phyloP scores from a whole-genome alignment of 495 filamentous ascomycete species.

The Daldinia decipiens region DNA sequence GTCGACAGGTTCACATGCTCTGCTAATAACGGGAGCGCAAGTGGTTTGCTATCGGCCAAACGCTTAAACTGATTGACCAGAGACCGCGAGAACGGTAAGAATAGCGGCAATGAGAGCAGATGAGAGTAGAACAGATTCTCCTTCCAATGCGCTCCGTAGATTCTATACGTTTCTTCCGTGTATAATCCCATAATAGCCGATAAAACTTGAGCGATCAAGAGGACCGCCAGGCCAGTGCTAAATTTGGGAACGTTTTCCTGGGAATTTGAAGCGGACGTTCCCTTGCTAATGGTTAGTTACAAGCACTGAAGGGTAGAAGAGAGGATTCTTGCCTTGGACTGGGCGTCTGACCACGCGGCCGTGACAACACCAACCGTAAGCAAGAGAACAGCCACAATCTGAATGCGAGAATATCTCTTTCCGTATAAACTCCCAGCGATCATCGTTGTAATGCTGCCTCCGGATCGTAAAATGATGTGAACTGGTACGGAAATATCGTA shows the following conservation, averaged over 20 bases:
- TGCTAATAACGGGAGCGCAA: slow-evolving; percentile 53
- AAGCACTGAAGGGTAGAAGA: neutral
- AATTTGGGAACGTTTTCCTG: slow-evolving; percentile 60
- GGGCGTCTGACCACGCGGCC: slow-evolving; percentile 87
- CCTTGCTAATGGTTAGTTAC: slow-evolving; percentile 44
- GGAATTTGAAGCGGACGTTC: slow-evolving; percentile 42
- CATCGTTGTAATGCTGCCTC: slow-evolving; percentile 94
- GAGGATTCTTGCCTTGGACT: slow-evolving; percentile 71
- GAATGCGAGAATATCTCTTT: slow-evolving; percentile 81
- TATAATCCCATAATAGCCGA: slow-evolving; percentile 96
- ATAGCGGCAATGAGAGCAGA: slow-evolving; percentile 76
- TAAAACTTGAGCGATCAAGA: slow-evolving; percentile 88
- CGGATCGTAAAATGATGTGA: slow-evolving; percentile 95
- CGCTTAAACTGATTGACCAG: slow-evolving; percentile 61
- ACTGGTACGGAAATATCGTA: slow-evolving; percentile 96
- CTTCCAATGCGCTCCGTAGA: slow-evolving; percentile 89
- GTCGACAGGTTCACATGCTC: slow-evolving; percentile 46
- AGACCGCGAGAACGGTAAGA: slow-evolving; percentile 65
- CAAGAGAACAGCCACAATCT: slow-evolving; percentile 80
- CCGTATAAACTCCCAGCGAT: slow-evolving; percentile 83
- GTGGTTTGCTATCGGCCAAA: slow-evolving; percentile 60
- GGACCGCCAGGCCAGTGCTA: slow-evolving; percentile 79
- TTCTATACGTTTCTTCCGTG: slow-evolving; percentile 86
- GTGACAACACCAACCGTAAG: slow-evolving; percentile 87
- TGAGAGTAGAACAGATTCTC: slow-evolving; percentile 97